Evolutionary conservation across 192 early-diverging fungal genomes (phyloP).

Genomic region (Entrophospora sp.): DNA sequence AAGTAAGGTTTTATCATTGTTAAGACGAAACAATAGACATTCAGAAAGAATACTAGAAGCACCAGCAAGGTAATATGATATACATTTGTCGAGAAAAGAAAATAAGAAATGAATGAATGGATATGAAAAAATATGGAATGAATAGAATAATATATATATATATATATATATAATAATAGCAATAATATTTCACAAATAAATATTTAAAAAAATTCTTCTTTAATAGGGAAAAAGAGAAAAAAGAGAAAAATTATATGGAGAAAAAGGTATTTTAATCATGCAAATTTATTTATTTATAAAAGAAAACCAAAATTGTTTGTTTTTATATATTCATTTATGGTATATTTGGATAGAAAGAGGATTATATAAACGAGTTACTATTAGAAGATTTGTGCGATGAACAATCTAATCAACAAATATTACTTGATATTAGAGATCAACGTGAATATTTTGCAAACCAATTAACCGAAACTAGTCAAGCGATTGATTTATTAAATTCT

Average conservation of each 20-base stretch:
- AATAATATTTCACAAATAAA: conserved; percentile 15
- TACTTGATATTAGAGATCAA: conserved; percentile 68
- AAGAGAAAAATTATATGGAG: no score
- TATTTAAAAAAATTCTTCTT: conserved; percentile 13
- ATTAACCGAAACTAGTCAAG: conserved; percentile 24
- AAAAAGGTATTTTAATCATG: no score
- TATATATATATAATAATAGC: conserved; percentile 12
- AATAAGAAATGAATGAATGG: no score
- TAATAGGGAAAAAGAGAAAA: no score
- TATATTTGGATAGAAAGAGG: conserved; percentile 43
- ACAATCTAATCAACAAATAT: conserved; percentile 36
- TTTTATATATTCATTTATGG: no score
- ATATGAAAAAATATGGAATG: no score
- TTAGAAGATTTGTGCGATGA: conserved; percentile 60
- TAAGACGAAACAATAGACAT: conserved; percentile 84
- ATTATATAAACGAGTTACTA: conserved; percentile 49
- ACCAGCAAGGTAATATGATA: no score
- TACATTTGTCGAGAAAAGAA: no score
- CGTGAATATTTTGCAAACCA: conserved; percentile 71
- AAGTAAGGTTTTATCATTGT: conserved; percentile 62
- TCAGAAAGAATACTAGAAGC: conserved; percentile 70
- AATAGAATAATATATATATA: no score
- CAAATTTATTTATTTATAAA: no score
- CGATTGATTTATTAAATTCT: conserved; percentile 20
- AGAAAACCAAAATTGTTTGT: no score